A percentile compares a stretch with the other conserved stretches of the same genome.
Evolutionary conservation across 2,329 filamentous ascomycete genomes (phyloP).

Genomic region (Talaromyces verruculosus): DNA sequence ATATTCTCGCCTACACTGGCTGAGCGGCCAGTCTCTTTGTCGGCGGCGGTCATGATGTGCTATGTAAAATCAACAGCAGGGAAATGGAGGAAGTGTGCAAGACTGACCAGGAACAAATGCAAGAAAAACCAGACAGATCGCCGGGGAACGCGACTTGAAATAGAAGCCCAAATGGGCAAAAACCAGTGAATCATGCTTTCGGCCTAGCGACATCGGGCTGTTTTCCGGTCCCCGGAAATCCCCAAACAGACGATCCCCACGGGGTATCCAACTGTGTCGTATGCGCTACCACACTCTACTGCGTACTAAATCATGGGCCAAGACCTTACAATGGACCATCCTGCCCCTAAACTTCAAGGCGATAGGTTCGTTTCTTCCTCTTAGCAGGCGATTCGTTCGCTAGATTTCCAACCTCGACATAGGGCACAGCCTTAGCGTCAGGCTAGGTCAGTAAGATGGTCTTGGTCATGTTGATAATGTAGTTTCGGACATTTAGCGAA

Average conservation of each 20-base stretch:
- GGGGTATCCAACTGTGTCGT: neutral
- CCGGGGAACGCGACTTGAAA: neutral
- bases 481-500: slow-evolving; percentile 5
- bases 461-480: neutral
- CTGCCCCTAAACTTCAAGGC: neutral
- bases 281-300: neutral
- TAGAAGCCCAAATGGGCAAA: neutral
- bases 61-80: neutral
- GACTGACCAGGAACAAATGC: neutral
- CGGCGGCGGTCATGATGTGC: neutral
- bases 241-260: neutral
- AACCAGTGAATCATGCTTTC: neutral
- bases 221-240: neutral
- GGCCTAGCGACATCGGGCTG: neutral
- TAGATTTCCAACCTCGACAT: neutral
- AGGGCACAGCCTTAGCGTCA: neutral
- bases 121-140: neutral
- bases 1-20: neutral
- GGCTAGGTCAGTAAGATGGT: neutral
- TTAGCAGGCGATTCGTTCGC: slow-evolving; percentile 17
- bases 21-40: neutral
- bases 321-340: neutral
- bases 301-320: neutral
- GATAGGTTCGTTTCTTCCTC: neutral
- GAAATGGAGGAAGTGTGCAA: neutral